Evolutionary conservation across 495 filamentous ascomycete genomes (phyloP), one percentile per base, ranked within the genome.

Genomic region (Bryoglossum gracile): DNA sequence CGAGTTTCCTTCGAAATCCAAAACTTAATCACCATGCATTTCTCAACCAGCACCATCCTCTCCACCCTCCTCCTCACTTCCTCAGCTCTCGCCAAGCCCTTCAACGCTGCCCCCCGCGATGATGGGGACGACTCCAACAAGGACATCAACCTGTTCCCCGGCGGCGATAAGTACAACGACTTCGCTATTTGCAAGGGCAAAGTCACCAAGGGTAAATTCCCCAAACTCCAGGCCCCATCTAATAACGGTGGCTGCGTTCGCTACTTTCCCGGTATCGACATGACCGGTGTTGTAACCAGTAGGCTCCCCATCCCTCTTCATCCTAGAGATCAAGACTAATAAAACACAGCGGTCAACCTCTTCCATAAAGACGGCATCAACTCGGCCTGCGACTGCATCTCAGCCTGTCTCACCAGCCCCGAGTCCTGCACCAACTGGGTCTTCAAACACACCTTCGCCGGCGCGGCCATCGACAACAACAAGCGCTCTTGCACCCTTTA

Each of bases 251-350:
- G 49, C 2, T 51, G 49, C 33, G 41, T 45, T 3, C 41, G 49
- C 2, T 51, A 51, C 49, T 51, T 45, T 33, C 40, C 3, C 1
- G 49, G 41, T 10, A 51, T 51, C 30, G 49, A 51, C 34, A 51
- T 51, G 10, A 51, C 49, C 17, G 49, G 49, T n/a, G 49, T 51
- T 18, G 49, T 51, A 0, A 51, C 49, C 41, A 23, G n/a, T n/a
- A n/a, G n/a, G n/a, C n/a, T n/a, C n/a, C n/a, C n/a, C n/a, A n/a
- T n/a, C n/a, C n/a, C n/a, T n/a, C n/a, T n/a, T n/a, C n/a, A n/a
- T n/a, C n/a, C n/a, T n/a, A n/a, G n/a, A n/a, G n/a, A n/a, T n/a
- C n/a, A n/a, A n/a, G n/a, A n/a, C n/a, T n/a, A n/a, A n/a, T n/a
- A n/a, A n/a, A n/a, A n/a, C n/a, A n/a, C n/a, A n/a, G n/a, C 23